phyloP scores from a whole-genome alignment of 176 grass and related monocot species.

The Carex parvula region DNA sequence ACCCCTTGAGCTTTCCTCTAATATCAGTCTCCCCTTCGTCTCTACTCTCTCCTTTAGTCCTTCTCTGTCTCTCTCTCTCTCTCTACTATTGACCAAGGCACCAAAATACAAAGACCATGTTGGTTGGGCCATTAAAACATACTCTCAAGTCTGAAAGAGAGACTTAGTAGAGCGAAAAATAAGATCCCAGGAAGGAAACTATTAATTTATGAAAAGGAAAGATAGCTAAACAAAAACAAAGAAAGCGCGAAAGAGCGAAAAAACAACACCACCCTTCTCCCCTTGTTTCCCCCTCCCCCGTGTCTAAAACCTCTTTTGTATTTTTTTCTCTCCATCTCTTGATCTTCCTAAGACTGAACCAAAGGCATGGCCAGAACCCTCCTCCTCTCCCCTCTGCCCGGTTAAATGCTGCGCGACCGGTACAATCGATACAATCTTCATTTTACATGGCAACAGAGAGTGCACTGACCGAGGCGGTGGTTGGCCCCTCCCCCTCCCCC shows the following conservation, averaged over 20 bases:
- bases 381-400: background rate
- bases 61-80: background rate
- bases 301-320: background rate
- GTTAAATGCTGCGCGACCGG: conserved; percentile 23
- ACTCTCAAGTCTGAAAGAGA: conserved; percentile 6
- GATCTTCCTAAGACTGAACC: background rate
- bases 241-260: conserved; percentile 6
- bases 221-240: conserved; percentile 8
- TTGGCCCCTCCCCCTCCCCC: background rate
- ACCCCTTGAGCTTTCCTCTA: conserved; percentile 28
- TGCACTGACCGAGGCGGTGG: conserved; percentile 5
- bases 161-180: background rate
- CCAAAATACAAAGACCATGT: conserved; percentile 8
- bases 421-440: background rate
- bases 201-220: conserved; percentile 32
- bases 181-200: conserved; percentile 27
- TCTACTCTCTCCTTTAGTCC: background rate
- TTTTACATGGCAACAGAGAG: conserved; percentile 24
- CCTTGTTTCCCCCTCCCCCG: background rate
- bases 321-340: background rate
- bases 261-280: conserved; percentile 6
- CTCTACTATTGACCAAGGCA: conserved; percentile 22
- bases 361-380: conserved; percentile 12
- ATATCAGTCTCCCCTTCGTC: conserved; percentile 23
- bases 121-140: conserved; percentile 31